A percentile compares a stretch with the other conserved stretches of the same genome.
These are phyloP conservation scores for Pseudocercospora cruenta DNA, from an alignment of 2,329 filamentous ascomycete species.

Conservation along the genomic window DNA sequence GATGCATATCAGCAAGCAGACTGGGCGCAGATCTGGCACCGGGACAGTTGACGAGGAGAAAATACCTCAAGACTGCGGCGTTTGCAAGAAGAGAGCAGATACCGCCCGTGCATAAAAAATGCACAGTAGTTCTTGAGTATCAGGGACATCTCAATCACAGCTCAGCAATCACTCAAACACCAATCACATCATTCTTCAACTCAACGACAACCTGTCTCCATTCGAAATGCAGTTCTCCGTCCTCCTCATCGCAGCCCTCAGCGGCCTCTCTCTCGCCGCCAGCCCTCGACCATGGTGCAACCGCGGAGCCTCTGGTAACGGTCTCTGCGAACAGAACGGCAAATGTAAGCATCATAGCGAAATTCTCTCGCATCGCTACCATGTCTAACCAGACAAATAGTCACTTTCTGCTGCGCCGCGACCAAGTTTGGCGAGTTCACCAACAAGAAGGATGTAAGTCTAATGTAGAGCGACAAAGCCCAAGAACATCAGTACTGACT, in stretches of 20 bases:
- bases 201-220: not conserved
- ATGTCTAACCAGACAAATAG: not conserved
- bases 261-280: not conserved
- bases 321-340: not conserved
- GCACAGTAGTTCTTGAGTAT: too few relatives aligned
- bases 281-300: slow-evolving; percentile 8
- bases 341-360: not conserved
- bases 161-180: not conserved
- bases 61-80: too few relatives aligned
- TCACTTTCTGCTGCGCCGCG: slow-evolving; percentile 11
- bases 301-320: not conserved
- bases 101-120: too few relatives aligned
- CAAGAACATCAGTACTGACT: not conserved
- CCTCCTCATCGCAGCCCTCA: slow-evolving; percentile 8
- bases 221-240: slow-evolving; percentile 12
- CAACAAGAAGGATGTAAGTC: slow-evolving; percentile 11
- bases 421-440: not conserved
- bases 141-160: too few relatives aligned
- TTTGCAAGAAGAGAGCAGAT: too few relatives aligned
- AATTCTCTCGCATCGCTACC: not conserved
- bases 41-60: too few relatives aligned
- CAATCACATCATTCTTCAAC: not conserved
- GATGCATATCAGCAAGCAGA: too few relatives aligned
- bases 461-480: not conserved
- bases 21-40: too few relatives aligned